These are phyloP conservation scores for Acer yangbiense DNA, from an alignment of 345 rosid genomes.

Conservation along the genomic window DNA sequence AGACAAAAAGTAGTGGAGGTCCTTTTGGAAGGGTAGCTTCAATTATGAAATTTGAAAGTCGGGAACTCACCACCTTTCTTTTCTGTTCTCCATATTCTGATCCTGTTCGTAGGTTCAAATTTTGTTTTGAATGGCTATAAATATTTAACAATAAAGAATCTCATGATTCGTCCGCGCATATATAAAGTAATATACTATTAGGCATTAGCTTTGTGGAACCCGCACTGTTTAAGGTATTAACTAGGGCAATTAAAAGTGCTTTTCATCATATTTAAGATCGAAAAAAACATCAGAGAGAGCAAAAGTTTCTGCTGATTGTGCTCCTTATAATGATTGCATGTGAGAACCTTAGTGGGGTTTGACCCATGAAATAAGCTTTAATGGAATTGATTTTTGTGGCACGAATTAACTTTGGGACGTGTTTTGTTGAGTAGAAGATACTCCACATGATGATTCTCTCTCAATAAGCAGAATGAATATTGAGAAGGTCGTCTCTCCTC, in stretches of 20 bases:
- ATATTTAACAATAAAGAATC: slow-evolving; percentile 2
- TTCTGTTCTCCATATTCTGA: slow-evolving; percentile 8
- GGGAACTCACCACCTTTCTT: not conserved
- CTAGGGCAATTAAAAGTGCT: not conserved
- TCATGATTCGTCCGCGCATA: slow-evolving; percentile 1
- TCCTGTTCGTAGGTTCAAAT: not conserved
- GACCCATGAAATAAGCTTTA: slow-evolving; percentile 31
- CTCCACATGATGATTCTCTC: slow-evolving; percentile 23
- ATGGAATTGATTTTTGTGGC: slow-evolving; percentile 16
- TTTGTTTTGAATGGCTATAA: not conserved
- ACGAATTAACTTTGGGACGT: slow-evolving; percentile 16
- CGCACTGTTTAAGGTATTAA: not conserved
- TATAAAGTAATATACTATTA: too few relatives aligned
- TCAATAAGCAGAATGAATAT: not conserved
- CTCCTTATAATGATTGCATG: slow-evolving; percentile 31
- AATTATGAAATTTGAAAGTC: slow-evolving; percentile 30
- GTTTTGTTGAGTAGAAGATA: slow-evolving; percentile 23
- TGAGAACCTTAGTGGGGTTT: slow-evolving; percentile 32
- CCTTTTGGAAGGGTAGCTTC: slow-evolving; percentile 2
- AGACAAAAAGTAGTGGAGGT: slow-evolving; percentile 28
- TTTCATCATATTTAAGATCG: not conserved
- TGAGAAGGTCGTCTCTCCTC: slow-evolving; percentile 6
- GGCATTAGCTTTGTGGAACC: not conserved
- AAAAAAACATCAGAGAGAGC: not conserved
- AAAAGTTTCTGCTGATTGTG: slow-evolving; percentile 21